Conservation (phyloP, 495 filamentous ascomycete species). For the Aspergillus cristatus region DNA sequence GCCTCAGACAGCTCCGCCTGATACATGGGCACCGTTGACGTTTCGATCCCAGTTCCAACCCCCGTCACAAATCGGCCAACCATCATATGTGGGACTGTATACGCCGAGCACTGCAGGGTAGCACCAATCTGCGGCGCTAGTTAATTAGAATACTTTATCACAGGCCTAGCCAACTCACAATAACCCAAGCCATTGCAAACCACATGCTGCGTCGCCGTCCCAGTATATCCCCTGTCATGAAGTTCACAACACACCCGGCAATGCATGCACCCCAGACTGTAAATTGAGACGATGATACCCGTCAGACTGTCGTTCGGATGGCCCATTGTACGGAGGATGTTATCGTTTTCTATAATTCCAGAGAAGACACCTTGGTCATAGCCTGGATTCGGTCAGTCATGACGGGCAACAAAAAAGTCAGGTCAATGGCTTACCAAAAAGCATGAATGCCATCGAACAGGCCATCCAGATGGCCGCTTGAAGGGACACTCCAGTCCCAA, state of each 20-base stretch:
- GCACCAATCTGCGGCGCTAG: slow-evolving; percentile 34
- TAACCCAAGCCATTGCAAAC: slow-evolving; percentile 27
- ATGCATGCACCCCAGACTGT: slow-evolving; percentile 44
- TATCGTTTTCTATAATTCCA: slow-evolving; percentile 37
- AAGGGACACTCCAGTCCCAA: neutral
- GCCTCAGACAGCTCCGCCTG: slow-evolving; percentile 37
- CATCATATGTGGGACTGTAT: slow-evolving; percentile 35
- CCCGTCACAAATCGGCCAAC: slow-evolving; percentile 41
- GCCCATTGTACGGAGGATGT: slow-evolving; percentile 36
- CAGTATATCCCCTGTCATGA: slow-evolving; percentile 38
- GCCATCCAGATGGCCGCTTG: neutral
- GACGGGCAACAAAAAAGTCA: no score
- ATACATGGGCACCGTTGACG: slow-evolving; percentile 38
- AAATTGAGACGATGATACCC: slow-evolving; percentile 42
- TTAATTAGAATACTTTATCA: no score
- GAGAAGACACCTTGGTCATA: slow-evolving; percentile 50
- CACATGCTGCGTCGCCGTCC: slow-evolving; percentile 38
- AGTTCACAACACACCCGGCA: slow-evolving; percentile 34
- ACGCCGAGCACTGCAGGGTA: slow-evolving; percentile 35
- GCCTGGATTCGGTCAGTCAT: slow-evolving; percentile 8
- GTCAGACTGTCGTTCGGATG: slow-evolving; percentile 32
- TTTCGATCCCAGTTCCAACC: slow-evolving; percentile 41
- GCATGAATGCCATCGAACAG: neutral
- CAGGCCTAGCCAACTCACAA: no score
- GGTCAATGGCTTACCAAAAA: neutral